Percentiles rank a stretch among this genome's conserved stretches.
Conservation (phyloP, 139 green algal genomes). For the Chlorella sp. region DNA sequence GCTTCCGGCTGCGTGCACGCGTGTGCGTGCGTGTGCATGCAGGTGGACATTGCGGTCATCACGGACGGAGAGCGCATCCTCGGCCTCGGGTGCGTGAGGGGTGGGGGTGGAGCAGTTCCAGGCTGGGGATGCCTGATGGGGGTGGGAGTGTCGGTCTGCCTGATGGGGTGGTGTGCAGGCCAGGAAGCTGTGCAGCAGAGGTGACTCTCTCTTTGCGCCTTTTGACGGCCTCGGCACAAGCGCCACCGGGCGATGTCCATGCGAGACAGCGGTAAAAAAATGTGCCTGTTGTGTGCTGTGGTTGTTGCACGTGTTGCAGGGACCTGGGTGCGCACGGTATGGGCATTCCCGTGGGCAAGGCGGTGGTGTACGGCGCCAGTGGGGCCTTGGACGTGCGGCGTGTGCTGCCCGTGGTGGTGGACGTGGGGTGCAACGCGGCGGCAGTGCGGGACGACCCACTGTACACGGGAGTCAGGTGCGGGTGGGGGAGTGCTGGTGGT, state of each 20-base stretch:
- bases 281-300: not conserved
- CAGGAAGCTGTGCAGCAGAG: too few relatives aligned
- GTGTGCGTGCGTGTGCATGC: too few relatives aligned
- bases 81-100: slow-evolving; percentile 23
- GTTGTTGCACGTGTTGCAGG: not conserved
- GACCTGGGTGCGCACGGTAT: slow-evolving; percentile 75
- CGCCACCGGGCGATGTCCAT: too few relatives aligned
- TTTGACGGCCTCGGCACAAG: too few relatives aligned
- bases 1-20: too few relatives aligned
- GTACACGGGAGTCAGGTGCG: slow-evolving; percentile 52
- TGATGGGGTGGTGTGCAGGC: too few relatives aligned
- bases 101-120: too few relatives aligned
- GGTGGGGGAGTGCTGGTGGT: slow-evolving; percentile 36
- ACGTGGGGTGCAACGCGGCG: slow-evolving; percentile 85
- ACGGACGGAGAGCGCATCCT: slow-evolving; percentile 70
- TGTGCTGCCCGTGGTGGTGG: slow-evolving; percentile 78
- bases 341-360: slow-evolving; percentile 81
- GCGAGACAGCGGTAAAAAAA: too few relatives aligned
- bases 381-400: slow-evolving; percentile 41
- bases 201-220: too few relatives aligned
- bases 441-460: slow-evolving; percentile 53
- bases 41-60: slow-evolving; percentile 37
- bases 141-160: too few relatives aligned
- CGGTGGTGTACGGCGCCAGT: slow-evolving; percentile 20
- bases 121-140: not conserved